Conservation (phyloP, 768 basidiomycete genomes). For the Rhizopogon roseolus region DNA sequence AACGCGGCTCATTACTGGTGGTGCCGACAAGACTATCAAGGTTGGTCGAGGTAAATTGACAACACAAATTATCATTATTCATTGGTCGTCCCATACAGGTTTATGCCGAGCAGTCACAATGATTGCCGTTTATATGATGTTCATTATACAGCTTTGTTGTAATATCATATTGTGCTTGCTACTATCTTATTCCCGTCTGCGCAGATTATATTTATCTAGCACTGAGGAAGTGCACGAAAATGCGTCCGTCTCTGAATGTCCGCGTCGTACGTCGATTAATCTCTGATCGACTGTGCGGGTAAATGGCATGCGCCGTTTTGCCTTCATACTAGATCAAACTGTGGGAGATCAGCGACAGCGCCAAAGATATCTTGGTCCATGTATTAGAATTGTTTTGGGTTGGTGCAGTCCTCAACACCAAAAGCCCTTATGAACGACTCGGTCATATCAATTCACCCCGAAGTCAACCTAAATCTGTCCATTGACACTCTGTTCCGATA, state of each 20-base stretch:
- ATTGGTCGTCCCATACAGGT: slow-evolving; percentile 30
- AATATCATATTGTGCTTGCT: not conserved
- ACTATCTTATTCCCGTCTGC: not conserved
- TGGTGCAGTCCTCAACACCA: slow-evolving; percentile 1
- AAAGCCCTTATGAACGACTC: too few relatives aligned
- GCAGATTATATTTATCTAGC: slow-evolving; percentile 14
- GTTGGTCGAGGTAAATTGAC: slow-evolving; percentile 34
- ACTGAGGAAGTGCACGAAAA: slow-evolving; percentile 21
- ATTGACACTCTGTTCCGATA: too few relatives aligned
- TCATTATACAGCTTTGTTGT: not conserved
- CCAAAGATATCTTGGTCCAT: not conserved
- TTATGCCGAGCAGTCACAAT: slow-evolving; percentile 70
- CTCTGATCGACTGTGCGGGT: not conserved
- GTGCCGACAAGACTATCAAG: slow-evolving; percentile 99
- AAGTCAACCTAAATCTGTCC: too few relatives aligned
- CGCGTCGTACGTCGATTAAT: not conserved
- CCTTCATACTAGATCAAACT: not conserved
- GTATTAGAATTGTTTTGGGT: not conserved
- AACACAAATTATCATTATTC: not conserved
- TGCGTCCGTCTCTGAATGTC: not conserved
- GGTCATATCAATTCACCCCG: too few relatives aligned
- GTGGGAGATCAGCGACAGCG: not conserved
- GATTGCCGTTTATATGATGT: slow-evolving; percentile 4
- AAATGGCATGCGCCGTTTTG: not conserved
- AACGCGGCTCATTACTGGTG: slow-evolving; percentile 89